Evolutionary conservation across 345 rosid genomes (phyloP), one percentile per base, ranked within the genome.

Genomic region (Pugionium cornutum): DNA sequence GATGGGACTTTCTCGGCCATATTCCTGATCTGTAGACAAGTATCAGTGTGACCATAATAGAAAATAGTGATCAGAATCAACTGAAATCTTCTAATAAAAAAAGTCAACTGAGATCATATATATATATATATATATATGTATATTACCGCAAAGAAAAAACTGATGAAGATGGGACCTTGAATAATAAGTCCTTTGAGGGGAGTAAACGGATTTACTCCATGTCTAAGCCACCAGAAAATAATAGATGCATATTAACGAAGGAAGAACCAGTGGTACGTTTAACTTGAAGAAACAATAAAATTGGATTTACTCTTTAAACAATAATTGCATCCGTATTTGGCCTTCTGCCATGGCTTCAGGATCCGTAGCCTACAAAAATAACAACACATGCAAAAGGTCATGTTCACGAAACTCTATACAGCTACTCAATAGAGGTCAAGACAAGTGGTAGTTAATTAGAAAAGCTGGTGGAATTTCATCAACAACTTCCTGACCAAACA

Each of bases 1-100:
- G 95, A 85, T 9, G 84, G 86, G 67, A 83, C 83, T 68, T 87
- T 87, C 77, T 83, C 89, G 1, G 78, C 88, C 95, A 87, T 85
- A 75, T 83, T 87, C 60, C 70, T 50, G 51, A 87, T 83, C 95
- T 82, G 74, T 52, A 68, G 11, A 56, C 31, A 27, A 26, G 31
- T 0, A 56, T 67, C 37, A 45, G 27, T 3, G 48, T 3, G 48
- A 46, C 41, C 7, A 26, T 31, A 0, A 50, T 30, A 51, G 39
- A 62, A 35, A n/a, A 27, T 41, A 72, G 47, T 27, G 4, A 50
- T 34, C 27, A 54, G 53, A 29, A 32, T 33, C 62, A 52, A 66
- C 53, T 3, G 43, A 18, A 18, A 18, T 18, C 18, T 18, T 18
- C 18, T 18, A 18, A 18, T 18, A 18, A 18, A 18, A 18, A 18